Conservation (phyloP, 805 yeast genomes). For the Candida broadrunensis region DNA sequence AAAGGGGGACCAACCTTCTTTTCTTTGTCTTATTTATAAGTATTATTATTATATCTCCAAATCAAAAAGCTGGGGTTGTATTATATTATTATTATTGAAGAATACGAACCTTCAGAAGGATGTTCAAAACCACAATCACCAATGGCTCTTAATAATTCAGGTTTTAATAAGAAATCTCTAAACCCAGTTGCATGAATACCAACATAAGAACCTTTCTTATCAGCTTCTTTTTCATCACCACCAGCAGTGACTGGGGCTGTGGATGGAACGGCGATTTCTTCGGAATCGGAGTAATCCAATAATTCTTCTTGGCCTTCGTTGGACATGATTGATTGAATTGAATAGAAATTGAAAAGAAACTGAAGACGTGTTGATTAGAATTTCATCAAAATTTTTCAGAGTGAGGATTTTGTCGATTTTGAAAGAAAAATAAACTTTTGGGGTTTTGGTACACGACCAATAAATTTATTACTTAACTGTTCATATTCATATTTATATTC, state of each 20-base stretch:
- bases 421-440: too few relatives aligned
- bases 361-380: too few relatives aligned
- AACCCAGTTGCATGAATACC: conserved; percentile 98
- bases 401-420: too few relatives aligned
- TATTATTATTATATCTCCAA: too few relatives aligned
- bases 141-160: conserved; percentile 95
- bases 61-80: too few relatives aligned
- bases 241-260: conserved; percentile 45
- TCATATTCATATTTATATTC: too few relatives aligned
- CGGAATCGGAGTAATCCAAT: conserved; percentile 97
- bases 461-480: too few relatives aligned
- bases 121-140: conserved; percentile 99
- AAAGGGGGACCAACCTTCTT: too few relatives aligned
- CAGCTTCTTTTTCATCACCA: conserved; percentile 55
- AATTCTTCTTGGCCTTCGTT: conserved; percentile 99
- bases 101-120: conserved; percentile 93
- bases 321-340: conserved; percentile 50
- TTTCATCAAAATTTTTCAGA: too few relatives aligned
- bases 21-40: neutral
- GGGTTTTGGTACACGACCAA: too few relatives aligned
- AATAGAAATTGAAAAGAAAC: too few relatives aligned
- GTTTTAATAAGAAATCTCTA: conserved; percentile 95
- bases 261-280: conserved; percentile 76
- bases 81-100: neutral
- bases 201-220: conserved; percentile 94